Evolutionary conservation across 164 flowering plant species (phyloP).

Genomic region (Saururus chinensis): DNA sequence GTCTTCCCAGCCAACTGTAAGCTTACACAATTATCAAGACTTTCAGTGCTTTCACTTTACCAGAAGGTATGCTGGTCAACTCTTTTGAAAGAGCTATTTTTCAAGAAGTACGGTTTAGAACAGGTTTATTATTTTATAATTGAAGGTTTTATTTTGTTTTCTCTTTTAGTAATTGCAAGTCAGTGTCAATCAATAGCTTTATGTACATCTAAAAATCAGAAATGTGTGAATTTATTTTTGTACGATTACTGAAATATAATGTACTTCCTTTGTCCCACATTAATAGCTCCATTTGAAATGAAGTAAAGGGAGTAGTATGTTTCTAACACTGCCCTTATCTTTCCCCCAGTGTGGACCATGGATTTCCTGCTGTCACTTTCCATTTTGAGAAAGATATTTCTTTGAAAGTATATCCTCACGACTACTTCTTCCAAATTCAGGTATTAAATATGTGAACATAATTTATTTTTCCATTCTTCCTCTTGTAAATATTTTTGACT

Average conservation of each 20-base stretch:
- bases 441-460: constrained; percentile 27
- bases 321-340: not conserved
- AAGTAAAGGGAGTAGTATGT: no score
- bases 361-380: constrained; percentile 62
- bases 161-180: not conserved
- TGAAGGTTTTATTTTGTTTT: not conserved
- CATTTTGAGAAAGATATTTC: constrained; percentile 45
- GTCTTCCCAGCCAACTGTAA: constrained; percentile 6
- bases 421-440: constrained; percentile 47
- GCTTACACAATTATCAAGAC: not conserved
- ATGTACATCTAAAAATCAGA: no score
- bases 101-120: not conserved
- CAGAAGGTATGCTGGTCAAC: constrained; percentile 5
- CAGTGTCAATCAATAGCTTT: not conserved
- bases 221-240: no score
- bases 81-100: not conserved
- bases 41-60: constrained; percentile 8
- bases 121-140: not conserved
- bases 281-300: no score
- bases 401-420: constrained; percentile 61
- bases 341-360: constrained; percentile 60
- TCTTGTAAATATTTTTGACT: not conserved
- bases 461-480: not conserved
- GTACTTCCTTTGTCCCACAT: no score
- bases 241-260: not conserved